phyloP scores from a whole-genome alignment of 148 eudicot genomes.

The Rhododendron simsii region DNA sequence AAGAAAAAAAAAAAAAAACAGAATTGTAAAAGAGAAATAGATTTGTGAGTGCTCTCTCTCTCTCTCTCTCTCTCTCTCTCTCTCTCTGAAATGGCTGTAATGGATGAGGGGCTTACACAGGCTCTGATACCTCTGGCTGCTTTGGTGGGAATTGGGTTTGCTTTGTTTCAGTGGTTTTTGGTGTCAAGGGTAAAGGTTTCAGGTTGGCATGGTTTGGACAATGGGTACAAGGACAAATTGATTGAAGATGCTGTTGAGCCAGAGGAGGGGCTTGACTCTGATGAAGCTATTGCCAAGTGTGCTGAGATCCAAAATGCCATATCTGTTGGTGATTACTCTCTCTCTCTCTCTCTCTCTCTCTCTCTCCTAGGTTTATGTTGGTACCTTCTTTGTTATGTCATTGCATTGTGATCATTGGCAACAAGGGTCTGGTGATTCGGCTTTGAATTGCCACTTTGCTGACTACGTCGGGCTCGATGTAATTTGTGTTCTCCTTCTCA shows the following conservation, averaged over 20 bases:
- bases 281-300: constrained; percentile 14
- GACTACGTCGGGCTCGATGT: too few species aligned
- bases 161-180: constrained; percentile 14
- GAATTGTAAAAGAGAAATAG: neutral
- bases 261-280: constrained; percentile 14
- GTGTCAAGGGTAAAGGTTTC: constrained; percentile 14
- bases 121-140: constrained; percentile 10
- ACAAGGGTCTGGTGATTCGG: neutral
- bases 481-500: neutral
- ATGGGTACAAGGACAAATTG: constrained; percentile 10
- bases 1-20: neutral
- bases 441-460: too few species aligned
- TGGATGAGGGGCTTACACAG: constrained; percentile 9
- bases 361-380: neutral
- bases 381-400: neutral
- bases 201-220: constrained; percentile 6
- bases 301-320: constrained; percentile 19
- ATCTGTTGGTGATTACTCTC: constrained; percentile 10
- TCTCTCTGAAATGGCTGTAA: constrained; percentile 4
- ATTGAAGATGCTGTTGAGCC: constrained; percentile 13
- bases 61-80: too few species aligned
- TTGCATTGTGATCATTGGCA: neutral
- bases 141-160: constrained; percentile 9
- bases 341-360: neutral
- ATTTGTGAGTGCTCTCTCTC: neutral